Conservation (phyloP, 2,329 filamentous ascomycete genomes). For the Macroventuria anomochaeta region DNA sequence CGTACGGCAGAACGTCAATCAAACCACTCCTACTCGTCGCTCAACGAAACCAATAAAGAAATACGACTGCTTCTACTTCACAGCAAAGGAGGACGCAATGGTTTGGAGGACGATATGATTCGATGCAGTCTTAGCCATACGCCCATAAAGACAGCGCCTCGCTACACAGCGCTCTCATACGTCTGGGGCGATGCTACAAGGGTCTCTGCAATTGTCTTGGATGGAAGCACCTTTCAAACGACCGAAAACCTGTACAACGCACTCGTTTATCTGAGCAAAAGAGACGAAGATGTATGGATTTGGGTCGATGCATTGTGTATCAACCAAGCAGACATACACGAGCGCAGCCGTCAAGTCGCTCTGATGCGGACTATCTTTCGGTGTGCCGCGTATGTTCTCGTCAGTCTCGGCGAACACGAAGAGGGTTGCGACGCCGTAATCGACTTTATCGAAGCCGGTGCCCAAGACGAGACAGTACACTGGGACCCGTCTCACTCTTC, state of each 20-base stretch:
- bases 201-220: neutral
- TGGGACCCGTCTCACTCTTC: neutral
- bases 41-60: too few species aligned
- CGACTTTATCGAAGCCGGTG: neutral
- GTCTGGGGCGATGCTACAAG: neutral
- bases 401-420: neutral
- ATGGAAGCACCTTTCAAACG: neutral
- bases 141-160: neutral
- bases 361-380: neutral
- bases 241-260: neutral
- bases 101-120: neutral
- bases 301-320: conserved; percentile 12
- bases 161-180: neutral
- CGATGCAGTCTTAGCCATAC: neutral
- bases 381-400: neutral
- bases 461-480: neutral
- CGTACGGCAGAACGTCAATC: too few species aligned
- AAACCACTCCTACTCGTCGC: too few species aligned
- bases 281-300: neutral
- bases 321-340: neutral
- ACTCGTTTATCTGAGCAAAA: neutral
- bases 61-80: too few species aligned
- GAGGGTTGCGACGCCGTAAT: neutral
- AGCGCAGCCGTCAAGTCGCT: conserved; percentile 1
- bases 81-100: neutral